A percentile compares a stretch with the other conserved stretches of the same genome.
Evolutionary conservation across 345 rosid genomes (phyloP).

Genomic region (Ceriops decandra): DNA sequence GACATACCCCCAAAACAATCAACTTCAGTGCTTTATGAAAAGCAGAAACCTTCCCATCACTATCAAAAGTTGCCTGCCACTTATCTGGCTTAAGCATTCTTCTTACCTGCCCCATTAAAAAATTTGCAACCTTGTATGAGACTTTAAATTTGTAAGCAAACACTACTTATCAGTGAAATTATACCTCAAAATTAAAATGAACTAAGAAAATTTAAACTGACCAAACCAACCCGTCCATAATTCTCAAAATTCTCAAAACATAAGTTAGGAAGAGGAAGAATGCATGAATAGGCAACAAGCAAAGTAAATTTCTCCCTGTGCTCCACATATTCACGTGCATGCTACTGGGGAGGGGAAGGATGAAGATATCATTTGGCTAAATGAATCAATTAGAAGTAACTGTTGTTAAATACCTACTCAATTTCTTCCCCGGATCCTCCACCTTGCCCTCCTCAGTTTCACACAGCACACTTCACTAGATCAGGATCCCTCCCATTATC

Average conservation of each 20-base stretch:
- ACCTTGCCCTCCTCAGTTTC: too few relatives aligned
- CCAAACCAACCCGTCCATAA: neutral
- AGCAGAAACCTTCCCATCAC: conserved; percentile 70
- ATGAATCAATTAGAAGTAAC: too few relatives aligned
- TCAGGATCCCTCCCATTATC: too few relatives aligned
- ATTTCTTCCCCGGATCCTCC: too few relatives aligned
- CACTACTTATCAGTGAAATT: neutral
- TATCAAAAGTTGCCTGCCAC: conserved; percentile 75
- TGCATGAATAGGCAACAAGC: too few relatives aligned
- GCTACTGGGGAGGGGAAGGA: too few relatives aligned
- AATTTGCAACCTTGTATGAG: conserved; percentile 7
- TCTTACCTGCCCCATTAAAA: conserved; percentile 45
- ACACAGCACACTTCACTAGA: too few relatives aligned
- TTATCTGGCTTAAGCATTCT: conserved; percentile 89
- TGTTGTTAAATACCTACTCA: too few relatives aligned
- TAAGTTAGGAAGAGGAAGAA: neutral
- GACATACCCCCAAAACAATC: conserved; percentile 78
- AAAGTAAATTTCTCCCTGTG: too few relatives aligned
- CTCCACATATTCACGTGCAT: too few relatives aligned
- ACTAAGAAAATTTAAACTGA: neutral
- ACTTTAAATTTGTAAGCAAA: neutral
- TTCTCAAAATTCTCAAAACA: neutral
- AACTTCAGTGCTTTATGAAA: conserved; percentile 74
- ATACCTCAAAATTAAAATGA: neutral
- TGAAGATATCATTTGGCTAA: too few relatives aligned